A percentile compares a stretch with the other conserved stretches of the same genome.
phyloP scores from a whole-genome alignment of 805 yeast genomes.

The Yueomyces sinensis region DNA sequence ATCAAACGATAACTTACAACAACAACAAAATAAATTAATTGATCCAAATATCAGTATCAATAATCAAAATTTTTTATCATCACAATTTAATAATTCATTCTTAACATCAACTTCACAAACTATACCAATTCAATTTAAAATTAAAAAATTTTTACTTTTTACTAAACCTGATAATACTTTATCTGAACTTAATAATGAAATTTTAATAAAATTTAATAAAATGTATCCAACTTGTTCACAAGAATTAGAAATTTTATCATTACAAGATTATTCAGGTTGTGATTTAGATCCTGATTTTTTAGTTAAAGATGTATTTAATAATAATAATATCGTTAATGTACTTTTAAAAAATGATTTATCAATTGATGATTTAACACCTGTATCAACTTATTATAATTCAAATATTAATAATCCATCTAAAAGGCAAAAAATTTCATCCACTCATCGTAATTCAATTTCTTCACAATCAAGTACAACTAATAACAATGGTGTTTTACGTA shows the following conservation, averaged over 20 bases:
- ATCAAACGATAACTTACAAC: too few relatives aligned
- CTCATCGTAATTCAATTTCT: slow-evolving; percentile 1
- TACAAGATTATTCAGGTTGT: slow-evolving; percentile 57
- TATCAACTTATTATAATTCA: slow-evolving; percentile 6
- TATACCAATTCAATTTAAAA: too few relatives aligned
- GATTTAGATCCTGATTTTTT: slow-evolving; percentile 70
- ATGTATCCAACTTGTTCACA: slow-evolving; percentile 50
- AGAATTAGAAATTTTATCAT: slow-evolving; percentile 38
- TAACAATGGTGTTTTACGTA: slow-evolving; percentile 8
- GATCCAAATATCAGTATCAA: too few relatives aligned
- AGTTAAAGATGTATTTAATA: slow-evolving; percentile 51
- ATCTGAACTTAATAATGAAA: slow-evolving; percentile 37
- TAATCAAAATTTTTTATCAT: too few relatives aligned
- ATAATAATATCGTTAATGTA: slow-evolving; percentile 34
- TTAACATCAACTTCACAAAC: too few relatives aligned
- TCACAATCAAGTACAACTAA: too few relatives aligned
- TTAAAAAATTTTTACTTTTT: slow-evolving; percentile 50
- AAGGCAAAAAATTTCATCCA: slow-evolving; percentile 12
- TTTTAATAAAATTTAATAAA: slow-evolving; percentile 40
- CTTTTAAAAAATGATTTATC: slow-evolving; percentile 29
- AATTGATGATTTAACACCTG: slow-evolving; percentile 11
- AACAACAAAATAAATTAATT: too few relatives aligned
- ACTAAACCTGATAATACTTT: slow-evolving; percentile 37
- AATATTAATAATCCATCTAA: slow-evolving; percentile 13
- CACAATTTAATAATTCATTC: too few relatives aligned